These are phyloP conservation scores for Hymenoscyphus repandus DNA, from an alignment of 2,329 filamentous ascomycete species.

Conservation along the genomic window DNA sequence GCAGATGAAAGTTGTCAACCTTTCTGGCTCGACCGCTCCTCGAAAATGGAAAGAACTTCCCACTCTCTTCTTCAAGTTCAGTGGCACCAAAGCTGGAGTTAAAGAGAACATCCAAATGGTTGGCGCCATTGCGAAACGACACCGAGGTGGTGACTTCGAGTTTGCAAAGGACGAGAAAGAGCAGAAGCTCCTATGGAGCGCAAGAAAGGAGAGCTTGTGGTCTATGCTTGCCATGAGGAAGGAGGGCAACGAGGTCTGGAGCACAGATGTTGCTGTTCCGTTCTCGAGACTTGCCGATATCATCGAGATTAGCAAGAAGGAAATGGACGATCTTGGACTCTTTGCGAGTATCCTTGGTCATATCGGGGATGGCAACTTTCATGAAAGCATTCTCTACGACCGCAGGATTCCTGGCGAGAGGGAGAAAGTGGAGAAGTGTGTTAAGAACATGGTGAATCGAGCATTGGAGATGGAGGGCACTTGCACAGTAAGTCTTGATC, in stretches of 20 bases:
- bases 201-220: slow-evolving; percentile 80
- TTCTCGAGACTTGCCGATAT: slow-evolving; percentile 71
- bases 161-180: slow-evolving; percentile 69
- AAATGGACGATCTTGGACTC: slow-evolving; percentile 78
- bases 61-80: slow-evolving; percentile 82
- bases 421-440: slow-evolving; percentile 71
- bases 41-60: slow-evolving; percentile 69
- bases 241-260: slow-evolving; percentile 69
- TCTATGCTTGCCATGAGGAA: slow-evolving; percentile 68
- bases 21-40: slow-evolving; percentile 63
- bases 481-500: slow-evolving; percentile 54
- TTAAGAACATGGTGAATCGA: slow-evolving; percentile 86
- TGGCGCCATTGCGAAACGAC: slow-evolving; percentile 57
- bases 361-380: slow-evolving; percentile 92
- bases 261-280: slow-evolving; percentile 79
- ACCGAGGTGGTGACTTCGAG: slow-evolving; percentile 65
- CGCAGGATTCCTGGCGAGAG: slow-evolving; percentile 62
- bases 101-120: slow-evolving; percentile 70
- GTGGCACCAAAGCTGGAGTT: slow-evolving; percentile 72
- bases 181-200: slow-evolving; percentile 72
- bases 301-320: slow-evolving; percentile 78
- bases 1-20: slow-evolving; percentile 79
- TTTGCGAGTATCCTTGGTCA: slow-evolving; percentile 88
- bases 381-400: slow-evolving; percentile 88
- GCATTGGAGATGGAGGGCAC: slow-evolving; percentile 92